Evolutionary conservation across 2,329 filamentous ascomycete species (phyloP), one percentile per base, ranked within the genome.

Genomic region (Fusarium denticulatum): DNA sequence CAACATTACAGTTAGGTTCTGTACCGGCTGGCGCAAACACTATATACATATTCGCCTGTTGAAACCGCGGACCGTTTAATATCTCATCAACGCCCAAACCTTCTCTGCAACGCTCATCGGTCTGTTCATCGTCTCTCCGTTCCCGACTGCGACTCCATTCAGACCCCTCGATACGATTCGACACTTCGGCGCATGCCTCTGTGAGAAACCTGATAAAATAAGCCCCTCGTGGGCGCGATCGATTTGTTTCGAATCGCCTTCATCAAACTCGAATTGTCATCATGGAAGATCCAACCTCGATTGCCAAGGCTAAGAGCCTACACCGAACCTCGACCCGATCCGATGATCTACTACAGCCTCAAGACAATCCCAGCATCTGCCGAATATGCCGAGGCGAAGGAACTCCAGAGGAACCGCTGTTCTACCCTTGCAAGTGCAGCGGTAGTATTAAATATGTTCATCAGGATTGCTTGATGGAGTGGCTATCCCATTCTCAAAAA

Each of bases 371-470:
- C 64, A 94, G 97, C 80, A 97, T 95, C n/a, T 99, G 96, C 86
- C 92, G 96, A 69, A 99, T 99, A 86, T 99, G 96, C 83, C 91
- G 97, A 76, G 94, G 94, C 59, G 97, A 99, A 82, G 94, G 90
- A 62, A 93, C 93, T 3, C 83, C 88, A 8, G 89, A 93, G 8
- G 96, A 98, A 80, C 95, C 94, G 67, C 88, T 99, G 43, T 99
- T 97, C 86, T 96, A 97, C 80, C 96, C 96, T 11, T 99, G 96
- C 91, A 98, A 98, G 86, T 99, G 96, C 86, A 98, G 94, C 80
- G 96, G 96, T 64, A 98, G 96, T 84, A 99, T 99, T 85, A 98
- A 97, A 85, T 97, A 93, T 79, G 96, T 99, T 70, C 96, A 99
- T 82, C 96, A 99, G 83, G 94, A 97, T 81, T 99, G 96, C 82